phyloP scores from a whole-genome alignment of 208 protist species.

The Crithidia mellificae region DNA sequence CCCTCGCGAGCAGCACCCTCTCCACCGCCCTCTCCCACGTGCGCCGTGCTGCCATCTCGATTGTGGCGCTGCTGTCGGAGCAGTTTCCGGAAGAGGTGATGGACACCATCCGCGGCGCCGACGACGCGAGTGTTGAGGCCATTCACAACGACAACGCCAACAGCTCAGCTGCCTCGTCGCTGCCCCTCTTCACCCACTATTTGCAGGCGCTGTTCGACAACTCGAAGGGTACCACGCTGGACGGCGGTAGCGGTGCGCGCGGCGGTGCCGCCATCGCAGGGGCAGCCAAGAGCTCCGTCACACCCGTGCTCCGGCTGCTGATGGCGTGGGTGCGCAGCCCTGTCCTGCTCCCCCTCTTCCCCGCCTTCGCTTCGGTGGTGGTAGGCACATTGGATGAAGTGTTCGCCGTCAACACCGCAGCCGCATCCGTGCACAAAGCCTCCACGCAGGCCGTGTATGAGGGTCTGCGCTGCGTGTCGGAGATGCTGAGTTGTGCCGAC shows the following conservation, averaged over 20 bases:
- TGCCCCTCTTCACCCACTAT: constrained; percentile 34
- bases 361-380: constrained; percentile 53
- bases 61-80: constrained; percentile 74
- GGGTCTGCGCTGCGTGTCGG: constrained; percentile 73
- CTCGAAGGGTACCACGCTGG: constrained; percentile 45
- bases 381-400: constrained; percentile 65
- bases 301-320: constrained; percentile 73
- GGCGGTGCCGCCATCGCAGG: background rate
- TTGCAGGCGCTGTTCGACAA: constrained; percentile 41
- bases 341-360: constrained; percentile 55
- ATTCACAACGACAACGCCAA: background rate
- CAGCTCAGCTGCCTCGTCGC: background rate
- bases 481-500: constrained; percentile 58
- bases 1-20: constrained; percentile 41
- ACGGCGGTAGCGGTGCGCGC: constrained; percentile 14
- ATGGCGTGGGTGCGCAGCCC: constrained; percentile 62
- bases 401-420: constrained; percentile 49
- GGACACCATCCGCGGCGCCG: constrained; percentile 34
- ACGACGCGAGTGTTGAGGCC: no score
- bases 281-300: constrained; percentile 38
- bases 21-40: constrained; percentile 53
- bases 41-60: constrained; percentile 46
- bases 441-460: constrained; percentile 48
- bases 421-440: constrained; percentile 38
- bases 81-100: constrained; percentile 79